A percentile compares a stretch with the other conserved stretches of the same genome.
These are phyloP conservation scores for Hericium erinaceus DNA, from an alignment of 768 basidiomycete genomes.

Conservation along the genomic window DNA sequence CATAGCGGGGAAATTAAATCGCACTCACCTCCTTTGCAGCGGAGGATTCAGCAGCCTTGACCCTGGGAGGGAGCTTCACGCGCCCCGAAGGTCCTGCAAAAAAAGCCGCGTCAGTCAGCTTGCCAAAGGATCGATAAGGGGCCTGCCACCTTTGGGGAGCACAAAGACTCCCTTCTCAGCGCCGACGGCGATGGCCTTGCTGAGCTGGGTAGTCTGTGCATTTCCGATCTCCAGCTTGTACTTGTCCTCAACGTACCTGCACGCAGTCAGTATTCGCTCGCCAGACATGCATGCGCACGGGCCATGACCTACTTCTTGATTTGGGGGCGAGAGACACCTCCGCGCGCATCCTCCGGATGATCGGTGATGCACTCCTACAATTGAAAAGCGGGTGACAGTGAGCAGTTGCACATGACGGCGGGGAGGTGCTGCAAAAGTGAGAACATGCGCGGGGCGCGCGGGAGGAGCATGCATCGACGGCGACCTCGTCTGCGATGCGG, in stretches of 20 bases:
- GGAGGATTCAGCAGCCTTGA: slow-evolving; percentile 31
- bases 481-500: slow-evolving; percentile 16
- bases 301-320: slow-evolving; percentile 76
- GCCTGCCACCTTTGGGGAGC: slow-evolving; percentile 71
- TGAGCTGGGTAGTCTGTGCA: slow-evolving; percentile 70
- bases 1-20: slow-evolving; percentile 6
- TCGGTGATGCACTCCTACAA: slow-evolving; percentile 73
- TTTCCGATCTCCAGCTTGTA: slow-evolving; percentile 77
- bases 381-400: slow-evolving; percentile 7
- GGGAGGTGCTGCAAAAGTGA: not conserved
- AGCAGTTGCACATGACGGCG: not conserved
- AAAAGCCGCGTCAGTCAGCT: not conserved
- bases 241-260: slow-evolving; percentile 72
- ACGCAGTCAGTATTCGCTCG: not conserved
- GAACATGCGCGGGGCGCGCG: slow-evolving; percentile 3
- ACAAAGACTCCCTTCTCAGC: slow-evolving; percentile 76
- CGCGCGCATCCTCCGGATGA: slow-evolving; percentile 66
- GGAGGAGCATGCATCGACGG: slow-evolving; percentile 13
- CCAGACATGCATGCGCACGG: slow-evolving; percentile 1
- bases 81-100: slow-evolving; percentile 37
- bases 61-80: slow-evolving; percentile 65
- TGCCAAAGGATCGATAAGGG: not conserved
- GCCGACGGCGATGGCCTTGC: slow-evolving; percentile 73
- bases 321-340: slow-evolving; percentile 79
- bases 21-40: slow-evolving; percentile 51